Evolutionary conservation across 2,329 filamentous ascomycete genomes (phyloP).

Genomic region (Thelonectria discophora): DNA sequence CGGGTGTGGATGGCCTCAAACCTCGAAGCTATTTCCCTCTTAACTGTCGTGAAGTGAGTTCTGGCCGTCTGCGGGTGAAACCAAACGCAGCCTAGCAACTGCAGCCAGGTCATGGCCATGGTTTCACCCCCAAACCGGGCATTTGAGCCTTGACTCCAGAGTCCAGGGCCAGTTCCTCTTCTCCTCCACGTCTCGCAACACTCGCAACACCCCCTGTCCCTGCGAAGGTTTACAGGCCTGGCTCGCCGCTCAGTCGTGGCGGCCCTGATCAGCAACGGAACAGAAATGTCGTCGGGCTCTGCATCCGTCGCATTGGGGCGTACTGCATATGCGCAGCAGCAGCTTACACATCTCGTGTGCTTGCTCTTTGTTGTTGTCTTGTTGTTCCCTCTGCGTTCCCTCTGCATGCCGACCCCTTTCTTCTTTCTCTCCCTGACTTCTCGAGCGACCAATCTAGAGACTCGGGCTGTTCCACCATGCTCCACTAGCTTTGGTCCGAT

Average conservation of each 20-base stretch:
- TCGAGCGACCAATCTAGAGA: too few relatives aligned
- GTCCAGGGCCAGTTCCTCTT: background rate
- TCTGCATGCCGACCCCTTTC: background rate
- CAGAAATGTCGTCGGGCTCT: too few relatives aligned
- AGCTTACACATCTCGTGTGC: background rate
- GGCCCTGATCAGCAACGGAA: background rate
- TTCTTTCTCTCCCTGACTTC: too few relatives aligned
- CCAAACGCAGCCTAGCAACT: constrained; percentile 35
- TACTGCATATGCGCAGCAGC: too few relatives aligned
- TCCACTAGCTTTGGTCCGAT: constrained; percentile 28
- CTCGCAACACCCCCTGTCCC: constrained; percentile 19
- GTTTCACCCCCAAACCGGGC: constrained; percentile 11
- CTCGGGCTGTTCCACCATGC: constrained; percentile 13
- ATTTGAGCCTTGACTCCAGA: background rate
- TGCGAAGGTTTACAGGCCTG: constrained; percentile 17
- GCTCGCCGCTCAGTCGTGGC: constrained; percentile 10
- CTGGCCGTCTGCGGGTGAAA: constrained; percentile 30
- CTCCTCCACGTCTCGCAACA: background rate
- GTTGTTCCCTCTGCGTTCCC: constrained; percentile 1
- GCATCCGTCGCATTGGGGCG: background rate
- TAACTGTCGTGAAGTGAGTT: too few relatives aligned
- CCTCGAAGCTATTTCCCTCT: too few relatives aligned
- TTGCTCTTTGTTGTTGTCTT: constrained; percentile 1
- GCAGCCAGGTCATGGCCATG: constrained; percentile 13
- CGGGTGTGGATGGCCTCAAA: background rate